Evolutionary conservation across 805 yeast genomes (phyloP).

Genomic region (Ogataea allantospora): DNA sequence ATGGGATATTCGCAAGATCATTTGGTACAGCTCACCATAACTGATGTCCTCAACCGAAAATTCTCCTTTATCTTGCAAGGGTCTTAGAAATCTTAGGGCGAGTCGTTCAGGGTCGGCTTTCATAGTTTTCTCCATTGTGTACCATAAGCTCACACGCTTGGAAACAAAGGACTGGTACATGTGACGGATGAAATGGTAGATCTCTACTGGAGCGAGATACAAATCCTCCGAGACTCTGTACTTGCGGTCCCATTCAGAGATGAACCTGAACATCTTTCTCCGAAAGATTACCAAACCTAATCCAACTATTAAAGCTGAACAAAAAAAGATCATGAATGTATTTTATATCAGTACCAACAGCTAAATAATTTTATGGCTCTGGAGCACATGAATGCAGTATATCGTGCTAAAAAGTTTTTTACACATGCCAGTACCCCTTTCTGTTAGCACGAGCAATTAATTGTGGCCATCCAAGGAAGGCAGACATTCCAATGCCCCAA

Average conservation of each 20-base stretch:
- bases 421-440: slow-evolving; percentile 30
- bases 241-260: slow-evolving; percentile 38
- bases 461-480: slow-evolving; percentile 34
- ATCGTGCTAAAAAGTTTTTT: neutral
- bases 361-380: too few relatives aligned
- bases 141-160: slow-evolving; percentile 64
- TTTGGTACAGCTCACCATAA: slow-evolving; percentile 64
- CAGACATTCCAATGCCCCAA: slow-evolving; percentile 29
- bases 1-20: slow-evolving; percentile 63
- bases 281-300: neutral
- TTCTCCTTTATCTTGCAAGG: slow-evolving; percentile 38
- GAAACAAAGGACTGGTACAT: slow-evolving; percentile 33
- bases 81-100: slow-evolving; percentile 66
- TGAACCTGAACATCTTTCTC: neutral
- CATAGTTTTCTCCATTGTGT: slow-evolving; percentile 60
- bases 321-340: neutral
- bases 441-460: slow-evolving; percentile 20
- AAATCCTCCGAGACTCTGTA: slow-evolving; percentile 51
- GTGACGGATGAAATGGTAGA: slow-evolving; percentile 42
- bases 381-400: neutral
- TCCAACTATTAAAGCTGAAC: neutral
- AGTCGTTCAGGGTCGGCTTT: slow-evolving; percentile 44
- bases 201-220: slow-evolving; percentile 44
- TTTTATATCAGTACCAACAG: too few relatives aligned
- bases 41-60: slow-evolving; percentile 65